A percentile compares a stretch with the other conserved stretches of the same genome.
Evolutionary conservation across 805 yeast species (phyloP).

Genomic region (Saccharomycopsis oosterbeekiorum): DNA sequence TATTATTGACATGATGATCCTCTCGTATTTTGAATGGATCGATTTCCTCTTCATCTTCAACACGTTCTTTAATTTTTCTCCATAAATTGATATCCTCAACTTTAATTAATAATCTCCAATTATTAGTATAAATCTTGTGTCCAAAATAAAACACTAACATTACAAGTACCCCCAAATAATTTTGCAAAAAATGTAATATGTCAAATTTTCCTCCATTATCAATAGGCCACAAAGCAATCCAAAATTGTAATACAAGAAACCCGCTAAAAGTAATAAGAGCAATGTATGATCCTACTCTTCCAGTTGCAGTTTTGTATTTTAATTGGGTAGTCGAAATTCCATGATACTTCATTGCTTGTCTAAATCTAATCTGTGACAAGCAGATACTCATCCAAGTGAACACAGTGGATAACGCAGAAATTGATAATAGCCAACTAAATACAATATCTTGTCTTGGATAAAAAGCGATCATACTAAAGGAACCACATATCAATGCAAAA

Average conservation of each 20-base stretch:
- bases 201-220: slow-evolving; percentile 26
- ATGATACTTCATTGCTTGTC: slow-evolving; percentile 47
- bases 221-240: slow-evolving; percentile 56
- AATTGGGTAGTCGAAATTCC: slow-evolving; percentile 41
- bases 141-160: slow-evolving; percentile 36
- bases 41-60: slow-evolving; percentile 24
- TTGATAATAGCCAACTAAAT: slow-evolving; percentile 54
- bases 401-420: slow-evolving; percentile 51
- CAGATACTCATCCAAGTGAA: slow-evolving; percentile 57
- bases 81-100: slow-evolving; percentile 34
- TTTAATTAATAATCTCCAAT: slow-evolving; percentile 27
- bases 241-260: slow-evolving; percentile 49
- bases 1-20: background rate
- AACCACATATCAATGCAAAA: slow-evolving; percentile 42
- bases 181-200: slow-evolving; percentile 39
- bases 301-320: slow-evolving; percentile 43
- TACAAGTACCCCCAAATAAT: slow-evolving; percentile 41
- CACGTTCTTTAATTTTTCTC: slow-evolving; percentile 25
- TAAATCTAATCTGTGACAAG: slow-evolving; percentile 46
- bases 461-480: slow-evolving; percentile 62
- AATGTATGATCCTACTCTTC: slow-evolving; percentile 43
- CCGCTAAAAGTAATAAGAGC: slow-evolving; percentile 38
- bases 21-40: background rate
- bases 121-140: slow-evolving; percentile 39
- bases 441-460: slow-evolving; percentile 46